Percentiles rank a stretch among this genome's conserved stretches.
phyloP scores from a whole-genome alignment of 768 basidiomycete genomes.

The Boletales sp. region DNA sequence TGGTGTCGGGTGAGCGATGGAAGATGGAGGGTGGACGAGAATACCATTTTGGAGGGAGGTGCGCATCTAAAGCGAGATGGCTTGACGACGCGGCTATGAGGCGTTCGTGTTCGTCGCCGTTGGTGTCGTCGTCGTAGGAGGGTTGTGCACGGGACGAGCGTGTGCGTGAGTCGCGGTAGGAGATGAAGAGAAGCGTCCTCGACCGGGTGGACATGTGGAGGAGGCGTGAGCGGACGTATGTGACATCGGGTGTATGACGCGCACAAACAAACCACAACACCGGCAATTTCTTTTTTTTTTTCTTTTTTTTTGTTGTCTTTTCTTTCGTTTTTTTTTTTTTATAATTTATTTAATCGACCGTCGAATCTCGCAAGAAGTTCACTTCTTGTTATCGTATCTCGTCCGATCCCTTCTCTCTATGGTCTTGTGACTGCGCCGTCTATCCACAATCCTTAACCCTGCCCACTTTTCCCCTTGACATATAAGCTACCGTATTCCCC shows the following conservation, averaged over 20 bases:
- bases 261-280: slow-evolving; percentile 25
- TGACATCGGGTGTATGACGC: slow-evolving; percentile 8
- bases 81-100: slow-evolving; percentile 47
- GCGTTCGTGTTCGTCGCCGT: slow-evolving; percentile 55
- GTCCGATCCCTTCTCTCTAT: slow-evolving; percentile 28
- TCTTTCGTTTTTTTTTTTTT: no score
- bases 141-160: slow-evolving; percentile 37
- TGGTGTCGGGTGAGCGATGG: slow-evolving; percentile 31
- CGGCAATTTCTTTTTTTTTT: slow-evolving; percentile 1
- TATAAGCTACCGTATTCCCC: slow-evolving; percentile 29
- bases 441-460: slow-evolving; percentile 14
- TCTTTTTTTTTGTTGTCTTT: background rate
- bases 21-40: background rate
- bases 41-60: slow-evolving; percentile 86
- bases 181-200: slow-evolving; percentile 89
- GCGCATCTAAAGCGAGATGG: slow-evolving; percentile 52
- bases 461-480: slow-evolving; percentile 11
- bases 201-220: slow-evolving; percentile 64
- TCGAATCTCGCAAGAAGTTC: slow-evolving; percentile 9
- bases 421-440: slow-evolving; percentile 27
- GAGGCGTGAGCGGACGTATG: slow-evolving; percentile 18
- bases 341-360: slow-evolving; percentile 3
- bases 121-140: slow-evolving; percentile 47
- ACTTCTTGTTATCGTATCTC: slow-evolving; percentile 25
- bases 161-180: slow-evolving; percentile 78